Conservation (phyloP, 164 flowering plant species). For the Akebia trifoliata region DNA sequence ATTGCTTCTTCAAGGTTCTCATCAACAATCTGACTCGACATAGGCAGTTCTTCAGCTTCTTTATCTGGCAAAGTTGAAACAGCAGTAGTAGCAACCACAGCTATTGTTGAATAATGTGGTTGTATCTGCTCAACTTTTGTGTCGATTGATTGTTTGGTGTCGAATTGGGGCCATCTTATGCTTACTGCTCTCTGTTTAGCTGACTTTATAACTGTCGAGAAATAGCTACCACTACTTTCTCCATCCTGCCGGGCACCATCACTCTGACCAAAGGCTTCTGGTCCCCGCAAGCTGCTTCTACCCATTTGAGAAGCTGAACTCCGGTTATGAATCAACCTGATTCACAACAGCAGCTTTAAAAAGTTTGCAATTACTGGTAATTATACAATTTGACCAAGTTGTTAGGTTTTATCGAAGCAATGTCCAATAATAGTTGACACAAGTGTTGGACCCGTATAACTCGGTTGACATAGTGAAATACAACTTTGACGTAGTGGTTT, state of each 20-base stretch:
- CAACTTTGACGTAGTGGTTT: too few species aligned
- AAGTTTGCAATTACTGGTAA: too few species aligned
- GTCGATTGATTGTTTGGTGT: slow-evolving; percentile 24
- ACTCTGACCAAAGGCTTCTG: slow-evolving; percentile 36
- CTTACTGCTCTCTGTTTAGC: slow-evolving; percentile 60
- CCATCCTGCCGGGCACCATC: slow-evolving; percentile 22
- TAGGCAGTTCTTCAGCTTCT: slow-evolving; percentile 49
- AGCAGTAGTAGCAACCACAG: slow-evolving; percentile 19
- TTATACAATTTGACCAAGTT: too few species aligned
- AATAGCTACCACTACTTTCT: slow-evolving; percentile 33
- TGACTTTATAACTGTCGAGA: slow-evolving; percentile 55
- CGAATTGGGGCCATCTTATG: slow-evolving; percentile 57
- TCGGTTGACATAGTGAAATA: too few species aligned
- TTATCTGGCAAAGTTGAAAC: slow-evolving; percentile 24
- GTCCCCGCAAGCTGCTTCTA: slow-evolving; percentile 49
- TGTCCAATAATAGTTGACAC: too few species aligned
- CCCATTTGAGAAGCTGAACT: slow-evolving; percentile 30
- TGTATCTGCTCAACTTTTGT: slow-evolving; percentile 16
- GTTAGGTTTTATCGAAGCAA: too few species aligned
- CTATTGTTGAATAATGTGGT: slow-evolving; percentile 11
- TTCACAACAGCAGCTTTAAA: slow-evolving; percentile 11
- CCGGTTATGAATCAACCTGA: slow-evolving; percentile 26
- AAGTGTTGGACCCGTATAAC: too few species aligned
- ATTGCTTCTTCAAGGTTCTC: slow-evolving; percentile 25
- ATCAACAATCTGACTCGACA: slow-evolving; percentile 39